A percentile compares a stretch with the other conserved stretches of the same genome.
Evolutionary conservation across 2,329 filamentous ascomycete genomes (phyloP).

Genomic region (Graphilbum fragrans): DNA sequence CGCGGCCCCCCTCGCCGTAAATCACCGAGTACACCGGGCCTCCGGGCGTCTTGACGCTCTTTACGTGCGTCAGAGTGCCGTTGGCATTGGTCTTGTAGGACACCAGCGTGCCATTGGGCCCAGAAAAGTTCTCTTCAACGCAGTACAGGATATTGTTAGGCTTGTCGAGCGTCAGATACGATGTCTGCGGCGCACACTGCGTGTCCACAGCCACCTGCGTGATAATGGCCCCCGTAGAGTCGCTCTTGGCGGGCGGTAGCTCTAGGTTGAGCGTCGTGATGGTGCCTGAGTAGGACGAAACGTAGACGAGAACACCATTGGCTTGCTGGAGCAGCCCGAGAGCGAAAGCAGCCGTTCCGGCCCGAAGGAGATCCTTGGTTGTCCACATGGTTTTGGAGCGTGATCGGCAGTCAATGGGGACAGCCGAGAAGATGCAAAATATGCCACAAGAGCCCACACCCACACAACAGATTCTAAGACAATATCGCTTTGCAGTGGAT

Average conservation of each 20-base stretch:
- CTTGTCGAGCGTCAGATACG: conserved; percentile 47
- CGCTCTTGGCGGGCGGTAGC: conserved; percentile 10
- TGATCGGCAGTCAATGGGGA: too few species aligned
- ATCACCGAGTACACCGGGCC: conserved; percentile 31
- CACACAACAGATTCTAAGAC: too few species aligned
- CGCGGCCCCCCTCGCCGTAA: conserved; percentile 27
- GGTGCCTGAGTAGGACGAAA: conserved; percentile 34
- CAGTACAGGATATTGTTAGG: conserved; percentile 41
- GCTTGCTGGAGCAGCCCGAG: conserved; percentile 16
- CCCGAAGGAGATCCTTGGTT: conserved; percentile 5
- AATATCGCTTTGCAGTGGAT: too few species aligned
- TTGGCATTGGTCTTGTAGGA: conserved; percentile 24
- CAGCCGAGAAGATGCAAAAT: too few species aligned
- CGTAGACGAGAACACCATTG: conserved; percentile 29
- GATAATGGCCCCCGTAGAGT: conserved; percentile 17
- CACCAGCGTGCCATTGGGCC: conserved; percentile 34
- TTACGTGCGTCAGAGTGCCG: conserved; percentile 26
- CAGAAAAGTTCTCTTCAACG: conserved; percentile 41
- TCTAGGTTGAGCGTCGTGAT: conserved; percentile 35
- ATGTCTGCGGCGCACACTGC: conserved; percentile 40
- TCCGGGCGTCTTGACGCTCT: conserved; percentile 19
- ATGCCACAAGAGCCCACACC: too few species aligned
- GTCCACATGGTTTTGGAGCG: conserved; percentile 1
- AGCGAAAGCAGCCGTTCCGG: conserved; percentile 10
- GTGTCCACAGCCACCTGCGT: conserved; percentile 27